Percentiles rank a stretch among this genome's conserved stretches.
phyloP scores from a whole-genome alignment of 2,329 filamentous ascomycete genomes.

The Arthrobotrys pseudoclavata region DNA sequence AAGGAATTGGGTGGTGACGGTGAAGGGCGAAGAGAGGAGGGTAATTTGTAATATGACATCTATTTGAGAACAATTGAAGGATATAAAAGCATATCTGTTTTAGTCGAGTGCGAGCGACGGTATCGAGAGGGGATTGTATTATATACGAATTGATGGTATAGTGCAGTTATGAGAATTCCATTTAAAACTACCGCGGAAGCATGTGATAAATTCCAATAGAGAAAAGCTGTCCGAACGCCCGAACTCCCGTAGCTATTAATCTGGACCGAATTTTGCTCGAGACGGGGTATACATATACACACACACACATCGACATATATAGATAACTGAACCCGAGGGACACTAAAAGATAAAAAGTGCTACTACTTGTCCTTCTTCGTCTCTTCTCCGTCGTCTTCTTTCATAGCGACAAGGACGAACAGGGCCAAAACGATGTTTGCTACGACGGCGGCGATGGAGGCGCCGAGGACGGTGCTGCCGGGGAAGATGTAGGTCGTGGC shows the following conservation, averaged over 20 bases:
- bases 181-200: neutral
- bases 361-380: conserved; percentile 72
- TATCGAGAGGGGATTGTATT: neutral
- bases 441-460: conserved; percentile 80
- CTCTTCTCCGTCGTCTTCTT: conserved; percentile 76
- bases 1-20: neutral
- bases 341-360: conserved; percentile 12
- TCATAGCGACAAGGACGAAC: conserved; percentile 93
- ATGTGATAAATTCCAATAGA: too few relatives aligned
- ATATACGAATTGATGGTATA: neutral
- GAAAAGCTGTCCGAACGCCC: neutral
- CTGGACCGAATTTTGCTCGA: neutral
- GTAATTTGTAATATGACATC: conserved; percentile 32
- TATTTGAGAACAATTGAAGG: neutral
- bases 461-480: conserved; percentile 70
- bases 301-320: neutral
- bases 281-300: neutral
- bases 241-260: neutral
- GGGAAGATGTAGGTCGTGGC: conserved; percentile 81
- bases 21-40: neutral
- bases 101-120: neutral
- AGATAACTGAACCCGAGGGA: too few relatives aligned
- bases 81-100: neutral
- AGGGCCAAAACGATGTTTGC: conserved; percentile 90
- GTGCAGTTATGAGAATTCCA: neutral